Evolutionary conservation across 2,329 filamentous ascomycete genomes (phyloP), one percentile per base, ranked within the genome.

Genomic region (Thielaviopsis populi): DNA sequence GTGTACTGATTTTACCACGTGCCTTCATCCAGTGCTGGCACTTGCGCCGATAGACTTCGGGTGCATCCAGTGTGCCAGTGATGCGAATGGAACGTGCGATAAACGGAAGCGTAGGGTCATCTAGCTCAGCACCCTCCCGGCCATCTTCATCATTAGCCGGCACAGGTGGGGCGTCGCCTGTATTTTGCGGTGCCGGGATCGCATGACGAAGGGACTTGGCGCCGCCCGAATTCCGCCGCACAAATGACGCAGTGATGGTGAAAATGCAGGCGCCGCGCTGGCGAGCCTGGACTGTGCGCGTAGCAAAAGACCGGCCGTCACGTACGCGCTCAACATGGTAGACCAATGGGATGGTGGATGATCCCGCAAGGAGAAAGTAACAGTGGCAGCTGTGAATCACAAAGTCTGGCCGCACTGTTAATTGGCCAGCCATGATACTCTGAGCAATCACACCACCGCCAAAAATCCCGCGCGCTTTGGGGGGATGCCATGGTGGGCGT

Each of bases 321-420:
- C 94, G 86, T 59, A 99, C 90, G 62, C 89, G 83, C 77, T 97
- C 94, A 58, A 99, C 94, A 72, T 96, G 89, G 77, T 96, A 97
- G 67, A 96, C 80, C 68, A 97, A 88, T 40, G 94, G 92, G 19
- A 94, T 86, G 66, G 87, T 83, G 13, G 84, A 80, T 71, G 92
- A 88, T 33, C 94, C 94, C 3, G 92, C 91, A 1, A 97, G 84
- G 41, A 99, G 85, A 74, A 99, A 99, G 78, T 97, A 99, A 82
- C 94, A 97, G 80, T 99, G 94, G 88, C 95, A 96, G 72, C 87
- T 92, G 78, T 99, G 94, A 60, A 94, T 84, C 66, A 85, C 82
- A 75, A 96, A 96, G 72, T 88, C 80, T 30, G 78, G 73, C 0
- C 87, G 86, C 1, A 99, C 89, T 8, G 94, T 99, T 71, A 85